phyloP scores from a whole-genome alignment of 345 rosid genomes.

The Eucalyptus tenuipes region DNA sequence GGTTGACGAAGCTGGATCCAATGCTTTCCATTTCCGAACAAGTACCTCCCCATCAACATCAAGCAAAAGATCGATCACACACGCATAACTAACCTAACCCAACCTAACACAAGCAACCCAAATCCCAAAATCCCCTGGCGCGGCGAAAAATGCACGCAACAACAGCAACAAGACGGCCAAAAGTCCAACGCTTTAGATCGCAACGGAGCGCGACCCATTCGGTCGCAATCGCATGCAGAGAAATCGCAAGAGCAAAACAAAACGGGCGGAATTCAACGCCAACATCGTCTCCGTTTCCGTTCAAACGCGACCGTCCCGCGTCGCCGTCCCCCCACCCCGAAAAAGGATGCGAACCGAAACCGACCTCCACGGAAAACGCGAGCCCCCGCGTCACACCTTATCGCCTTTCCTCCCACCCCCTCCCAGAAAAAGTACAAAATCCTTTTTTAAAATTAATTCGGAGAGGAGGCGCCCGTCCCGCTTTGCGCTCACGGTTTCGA shows the following conservation, averaged over 20 bases:
- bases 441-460: not conserved
- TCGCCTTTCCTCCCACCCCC: not conserved
- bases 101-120: not conserved
- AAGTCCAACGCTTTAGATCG: not conserved
- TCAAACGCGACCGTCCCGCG: not conserved
- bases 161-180: not conserved
- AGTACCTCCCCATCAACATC: not conserved
- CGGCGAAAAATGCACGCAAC: not conserved
- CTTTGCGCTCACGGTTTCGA: not conserved
- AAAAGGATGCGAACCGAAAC: not conserved
- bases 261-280: not conserved
- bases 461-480: not conserved
- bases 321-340: no score
- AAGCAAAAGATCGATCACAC: not conserved
- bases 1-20: not conserved
- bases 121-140: not conserved
- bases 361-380: not conserved
- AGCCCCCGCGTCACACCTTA: not conserved
- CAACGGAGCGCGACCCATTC: not conserved
- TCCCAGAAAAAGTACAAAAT: not conserved
- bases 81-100: not conserved
- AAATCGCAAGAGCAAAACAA: not conserved
- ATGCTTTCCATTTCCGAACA: not conserved
- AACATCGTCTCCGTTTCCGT: not conserved
- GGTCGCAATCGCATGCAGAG: not conserved